These are phyloP conservation scores for Podospora pseudopauciseta DNA, from an alignment of 495 filamentous ascomycete species.

Conservation along the genomic window DNA sequence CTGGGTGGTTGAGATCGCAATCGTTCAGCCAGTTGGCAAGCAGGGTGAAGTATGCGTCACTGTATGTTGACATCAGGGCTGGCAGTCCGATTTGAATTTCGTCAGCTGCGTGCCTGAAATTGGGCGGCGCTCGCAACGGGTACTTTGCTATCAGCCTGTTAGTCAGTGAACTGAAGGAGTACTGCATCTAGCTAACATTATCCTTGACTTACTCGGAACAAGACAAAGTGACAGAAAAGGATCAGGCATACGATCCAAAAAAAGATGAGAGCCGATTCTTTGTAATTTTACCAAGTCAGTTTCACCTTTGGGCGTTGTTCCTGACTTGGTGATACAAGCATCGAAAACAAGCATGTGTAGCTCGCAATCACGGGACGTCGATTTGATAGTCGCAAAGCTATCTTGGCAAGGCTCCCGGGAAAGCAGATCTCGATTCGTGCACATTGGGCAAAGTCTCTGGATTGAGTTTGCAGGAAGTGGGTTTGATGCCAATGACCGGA, in stretches of 20 bases:
- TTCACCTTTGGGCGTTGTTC: neutral
- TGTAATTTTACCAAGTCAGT: neutral
- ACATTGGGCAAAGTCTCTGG: neutral
- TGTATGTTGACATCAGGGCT: neutral
- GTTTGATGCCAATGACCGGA: neutral
- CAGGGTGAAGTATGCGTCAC: neutral
- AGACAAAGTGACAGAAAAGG: neutral
- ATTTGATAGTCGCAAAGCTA: neutral
- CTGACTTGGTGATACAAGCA: neutral
- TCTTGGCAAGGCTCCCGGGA: neutral
- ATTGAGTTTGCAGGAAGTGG: neutral
- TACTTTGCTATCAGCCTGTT: neutral
- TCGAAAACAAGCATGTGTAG: neutral
- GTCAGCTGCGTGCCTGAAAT: neutral
- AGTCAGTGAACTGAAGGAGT: neutral
- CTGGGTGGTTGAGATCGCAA: neutral
- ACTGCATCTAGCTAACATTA: neutral
- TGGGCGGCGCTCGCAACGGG: neutral
- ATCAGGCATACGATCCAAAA: neutral
- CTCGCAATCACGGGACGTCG: neutral
- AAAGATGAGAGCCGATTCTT: constrained; percentile 1
- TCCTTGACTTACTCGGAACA: neutral
- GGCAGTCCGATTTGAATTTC: neutral
- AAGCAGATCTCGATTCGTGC: neutral
- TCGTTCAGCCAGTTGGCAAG: constrained; percentile 5